Conservation (phyloP, 1,284 basidiomycete genomes). For the Somion occarium region DNA sequence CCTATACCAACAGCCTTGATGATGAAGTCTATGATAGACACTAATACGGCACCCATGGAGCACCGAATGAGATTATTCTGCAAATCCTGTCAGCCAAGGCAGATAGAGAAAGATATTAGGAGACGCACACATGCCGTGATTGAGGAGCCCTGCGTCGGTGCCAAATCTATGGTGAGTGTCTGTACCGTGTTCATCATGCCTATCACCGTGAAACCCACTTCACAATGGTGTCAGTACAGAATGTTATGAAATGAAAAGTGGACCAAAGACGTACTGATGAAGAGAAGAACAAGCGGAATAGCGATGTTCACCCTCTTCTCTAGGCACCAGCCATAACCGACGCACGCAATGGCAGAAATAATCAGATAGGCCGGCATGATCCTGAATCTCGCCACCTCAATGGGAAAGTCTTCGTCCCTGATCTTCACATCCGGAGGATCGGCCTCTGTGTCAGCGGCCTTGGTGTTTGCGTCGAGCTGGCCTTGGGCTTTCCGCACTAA, state of each 20-base stretch:
- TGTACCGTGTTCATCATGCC: constrained; percentile 43
- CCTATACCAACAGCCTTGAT: constrained; percentile 37
- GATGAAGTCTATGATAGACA: constrained; percentile 45
- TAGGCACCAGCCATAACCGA: constrained; percentile 66
- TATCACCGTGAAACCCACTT: constrained; percentile 45
- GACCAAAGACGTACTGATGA: constrained; percentile 40
- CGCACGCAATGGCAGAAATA: constrained; percentile 36
- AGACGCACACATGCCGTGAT: constrained; percentile 57
- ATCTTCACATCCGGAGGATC: too few relatives aligned
- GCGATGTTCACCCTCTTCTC: constrained; percentile 45
- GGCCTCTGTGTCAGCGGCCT: background rate
- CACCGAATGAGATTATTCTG: constrained; percentile 61
- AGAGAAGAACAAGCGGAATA: constrained; percentile 52
- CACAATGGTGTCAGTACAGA: constrained; percentile 11
- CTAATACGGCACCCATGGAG: constrained; percentile 40
- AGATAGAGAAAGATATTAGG: background rate
- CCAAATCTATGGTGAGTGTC: constrained; percentile 60
- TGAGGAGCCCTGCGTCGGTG: constrained; percentile 54
- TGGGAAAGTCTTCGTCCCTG: constrained; percentile 43
- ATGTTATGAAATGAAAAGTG: background rate
- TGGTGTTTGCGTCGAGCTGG: constrained; percentile 15
- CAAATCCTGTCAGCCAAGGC: background rate
- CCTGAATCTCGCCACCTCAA: constrained; percentile 52
- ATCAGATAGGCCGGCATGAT: constrained; percentile 37
- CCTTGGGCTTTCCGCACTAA: constrained; percentile 18